A percentile compares a stretch with the other conserved stretches of the same genome.
Conservation (phyloP, 2,329 filamentous ascomycete genomes). For the Phialophora expanda region DNA sequence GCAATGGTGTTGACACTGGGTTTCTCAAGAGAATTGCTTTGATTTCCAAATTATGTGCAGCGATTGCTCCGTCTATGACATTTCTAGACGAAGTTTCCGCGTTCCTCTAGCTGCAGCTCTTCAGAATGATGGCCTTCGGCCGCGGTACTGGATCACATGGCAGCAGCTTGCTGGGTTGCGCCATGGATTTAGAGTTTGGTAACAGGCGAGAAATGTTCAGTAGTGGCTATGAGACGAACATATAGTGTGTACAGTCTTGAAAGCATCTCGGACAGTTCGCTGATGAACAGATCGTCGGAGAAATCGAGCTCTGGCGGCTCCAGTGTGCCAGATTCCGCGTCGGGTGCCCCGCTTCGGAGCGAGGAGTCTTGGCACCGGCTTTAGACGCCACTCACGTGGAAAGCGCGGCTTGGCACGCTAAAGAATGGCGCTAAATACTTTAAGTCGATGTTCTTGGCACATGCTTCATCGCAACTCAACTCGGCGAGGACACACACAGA, state of each 20-base stretch:
- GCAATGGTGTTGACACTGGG: too few species aligned
- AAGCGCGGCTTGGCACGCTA: not conserved
- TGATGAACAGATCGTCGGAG: too few species aligned
- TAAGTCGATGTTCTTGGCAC: not conserved
- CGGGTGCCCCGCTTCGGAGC: too few species aligned
- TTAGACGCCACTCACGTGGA: not conserved
- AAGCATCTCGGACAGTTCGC: not conserved
- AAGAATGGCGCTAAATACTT: not conserved
- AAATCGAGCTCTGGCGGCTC: too few species aligned
- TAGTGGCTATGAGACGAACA: not conserved
- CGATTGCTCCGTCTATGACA: too few species aligned
- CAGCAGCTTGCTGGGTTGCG: not conserved
- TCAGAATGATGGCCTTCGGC: not conserved
- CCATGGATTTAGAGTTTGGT: not conserved
- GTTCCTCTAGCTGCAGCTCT: too few species aligned
- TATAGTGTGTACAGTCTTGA: not conserved
- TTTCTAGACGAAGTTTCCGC: too few species aligned
- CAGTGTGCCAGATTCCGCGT: too few species aligned
- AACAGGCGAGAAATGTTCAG: not conserved
- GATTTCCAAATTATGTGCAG: too few species aligned
- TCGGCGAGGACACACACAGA: not conserved
- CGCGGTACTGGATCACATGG: not conserved
- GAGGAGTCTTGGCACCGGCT: not conserved
- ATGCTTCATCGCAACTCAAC: not conserved
- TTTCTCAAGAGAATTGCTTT: too few species aligned